Evolutionary conservation across 2,329 filamentous ascomycete genomes (phyloP).

Genomic region (Penicillium sp.): DNA sequence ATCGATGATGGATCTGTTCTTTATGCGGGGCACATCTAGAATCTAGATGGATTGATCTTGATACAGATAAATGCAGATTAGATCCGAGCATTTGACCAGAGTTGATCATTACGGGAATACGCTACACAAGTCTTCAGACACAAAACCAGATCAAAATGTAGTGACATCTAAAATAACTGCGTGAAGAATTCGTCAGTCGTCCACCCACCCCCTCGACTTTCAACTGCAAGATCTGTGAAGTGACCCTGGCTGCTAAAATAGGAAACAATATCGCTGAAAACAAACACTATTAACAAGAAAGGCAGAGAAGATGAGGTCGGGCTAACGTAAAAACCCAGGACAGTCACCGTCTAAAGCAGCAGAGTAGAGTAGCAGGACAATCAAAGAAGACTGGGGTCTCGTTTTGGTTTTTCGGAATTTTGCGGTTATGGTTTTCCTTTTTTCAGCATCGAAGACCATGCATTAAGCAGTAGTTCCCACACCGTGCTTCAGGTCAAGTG

Average conservation of each 20-base stretch:
- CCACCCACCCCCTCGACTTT: conserved; percentile 12
- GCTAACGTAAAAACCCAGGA: conserved; percentile 1
- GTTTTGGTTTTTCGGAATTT: conserved; percentile 12
- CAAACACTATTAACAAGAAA: conserved; percentile 24
- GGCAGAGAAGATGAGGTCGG: conserved; percentile 8
- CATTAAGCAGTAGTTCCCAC: conserved; percentile 29
- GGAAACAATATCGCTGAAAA: conserved; percentile 14
- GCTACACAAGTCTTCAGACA: not conserved
- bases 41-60: too few species aligned
- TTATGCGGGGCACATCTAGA: too few species aligned
- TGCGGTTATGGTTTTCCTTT: conserved; percentile 10
- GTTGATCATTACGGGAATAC: not conserved
- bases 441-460: conserved; percentile 8
- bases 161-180: conserved; percentile 15
- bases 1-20: not conserved
- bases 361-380: conserved; percentile 14
- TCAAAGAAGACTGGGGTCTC: conserved; percentile 15
- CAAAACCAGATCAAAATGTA: not conserved
- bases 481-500: conserved; percentile 32
- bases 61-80: too few species aligned
- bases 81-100: too few species aligned
- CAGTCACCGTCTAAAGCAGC: conserved; percentile 13
- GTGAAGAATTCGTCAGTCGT: conserved; percentile 21
- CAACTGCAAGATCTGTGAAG: conserved; percentile 12
- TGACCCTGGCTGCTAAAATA: conserved; percentile 12